These are phyloP conservation scores for Gossypium rotundifolium DNA, from an alignment of 345 rosid genomes.

Conservation along the genomic window DNA sequence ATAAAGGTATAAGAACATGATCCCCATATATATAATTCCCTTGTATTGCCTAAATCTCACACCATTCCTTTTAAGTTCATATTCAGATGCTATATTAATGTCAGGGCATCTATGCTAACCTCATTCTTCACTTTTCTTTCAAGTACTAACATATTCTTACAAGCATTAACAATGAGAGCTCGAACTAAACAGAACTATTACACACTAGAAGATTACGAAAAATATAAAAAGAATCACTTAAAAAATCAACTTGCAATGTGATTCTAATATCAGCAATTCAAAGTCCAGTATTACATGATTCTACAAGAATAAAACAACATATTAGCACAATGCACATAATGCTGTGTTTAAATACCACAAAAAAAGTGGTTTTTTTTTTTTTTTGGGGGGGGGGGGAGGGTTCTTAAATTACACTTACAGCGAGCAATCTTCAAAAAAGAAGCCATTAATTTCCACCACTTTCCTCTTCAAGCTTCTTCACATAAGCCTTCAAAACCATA, in stretches of 20 bases:
- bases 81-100: no score
- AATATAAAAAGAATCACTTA: background rate
- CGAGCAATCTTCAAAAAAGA: conserved; percentile 10
- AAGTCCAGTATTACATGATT: conserved; percentile 4
- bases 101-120: background rate
- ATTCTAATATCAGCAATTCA: conserved; percentile 4
- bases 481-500: conserved; percentile 76
- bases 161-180: background rate
- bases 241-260: background rate
- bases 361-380: background rate
- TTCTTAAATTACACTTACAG: conserved; percentile 26
- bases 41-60: background rate
- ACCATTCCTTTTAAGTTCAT: background rate
- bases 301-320: background rate
- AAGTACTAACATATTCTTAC: background rate
- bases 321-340: conserved; percentile 12
- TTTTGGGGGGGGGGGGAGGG: background rate
- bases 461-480: conserved; percentile 86
- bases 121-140: background rate
- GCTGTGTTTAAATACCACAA: background rate
- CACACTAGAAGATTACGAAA: background rate
- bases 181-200: background rate
- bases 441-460: conserved; percentile 39
- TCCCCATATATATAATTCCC: background rate
- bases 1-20: no score